Conservation (phyloP, 495 filamentous ascomycete genomes). For the Aspergillus taichungensis region DNA sequence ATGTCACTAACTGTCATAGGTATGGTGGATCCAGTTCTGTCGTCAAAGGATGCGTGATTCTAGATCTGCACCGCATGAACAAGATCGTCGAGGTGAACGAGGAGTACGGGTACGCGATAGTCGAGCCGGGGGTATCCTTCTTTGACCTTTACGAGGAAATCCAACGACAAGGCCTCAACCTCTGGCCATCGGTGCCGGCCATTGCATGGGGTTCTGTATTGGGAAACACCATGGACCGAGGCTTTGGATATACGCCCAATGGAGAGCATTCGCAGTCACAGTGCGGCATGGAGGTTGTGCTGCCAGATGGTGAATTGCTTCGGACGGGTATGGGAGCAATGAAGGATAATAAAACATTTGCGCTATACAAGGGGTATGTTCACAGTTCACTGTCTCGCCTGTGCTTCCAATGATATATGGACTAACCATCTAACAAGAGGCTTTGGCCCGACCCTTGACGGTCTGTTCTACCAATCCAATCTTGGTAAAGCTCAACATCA, state of each 20-base stretch:
- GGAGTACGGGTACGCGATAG: slow-evolving; percentile 42
- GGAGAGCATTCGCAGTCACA: slow-evolving; percentile 36
- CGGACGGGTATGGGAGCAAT: slow-evolving; percentile 51
- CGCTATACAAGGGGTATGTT: not conserved
- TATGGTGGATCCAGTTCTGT: slow-evolving; percentile 51
- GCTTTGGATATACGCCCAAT: slow-evolving; percentile 47
- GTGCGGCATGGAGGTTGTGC: slow-evolving; percentile 47
- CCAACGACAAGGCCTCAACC: slow-evolving; percentile 22
- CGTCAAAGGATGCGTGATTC: slow-evolving; percentile 42
- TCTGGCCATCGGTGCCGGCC: slow-evolving; percentile 36
- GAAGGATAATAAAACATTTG: not conserved
- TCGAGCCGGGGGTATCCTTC: slow-evolving; percentile 53
- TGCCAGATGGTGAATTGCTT: slow-evolving; percentile 45
- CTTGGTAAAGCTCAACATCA: too few relatives aligned
- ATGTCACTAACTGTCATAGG: slow-evolving; percentile 2
- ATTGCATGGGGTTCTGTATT: slow-evolving; percentile 49
- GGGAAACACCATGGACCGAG: slow-evolving; percentile 49
- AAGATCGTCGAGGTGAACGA: slow-evolving; percentile 44
- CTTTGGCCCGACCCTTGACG: too few relatives aligned
- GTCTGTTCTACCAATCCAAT: too few relatives aligned
- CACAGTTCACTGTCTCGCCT: too few relatives aligned
- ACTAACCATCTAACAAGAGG: too few relatives aligned
- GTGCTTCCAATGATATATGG: too few relatives aligned
- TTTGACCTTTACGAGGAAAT: slow-evolving; percentile 43
- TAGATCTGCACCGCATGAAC: slow-evolving; percentile 49